Base-by-base conservation (phyloP, 2,329 filamentous ascomycete species). In the Teratosphaeriaceae sp. region DNA sequence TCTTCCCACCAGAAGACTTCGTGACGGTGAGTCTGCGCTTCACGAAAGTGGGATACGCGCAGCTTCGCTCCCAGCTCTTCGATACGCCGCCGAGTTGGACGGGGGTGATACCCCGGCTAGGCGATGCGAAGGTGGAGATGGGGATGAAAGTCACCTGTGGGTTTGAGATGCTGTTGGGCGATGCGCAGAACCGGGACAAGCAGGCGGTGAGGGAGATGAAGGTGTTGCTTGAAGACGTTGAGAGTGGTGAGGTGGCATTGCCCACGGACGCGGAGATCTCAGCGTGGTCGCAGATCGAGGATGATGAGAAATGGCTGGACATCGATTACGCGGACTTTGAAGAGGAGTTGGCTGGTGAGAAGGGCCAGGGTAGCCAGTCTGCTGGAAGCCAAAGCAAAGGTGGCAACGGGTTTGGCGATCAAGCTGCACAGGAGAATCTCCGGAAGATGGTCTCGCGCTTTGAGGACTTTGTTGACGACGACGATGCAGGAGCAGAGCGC, bases 371-470 rank as follows among this genome's bases (percentile, higher is more conserved):
- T 18, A 39, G 59, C 57, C 5, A 57, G 56, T n/a, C n/a, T 15
- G 35, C 4, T 13, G 9, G 15, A 3, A 20, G 18, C 23, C 13
- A 12, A 40, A 18, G 5, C 7, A 9, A 35, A 34, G 21, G 40
- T 30, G 22, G 48, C 3, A 47, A 51, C 3, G 66, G 63, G 0
- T 72, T 86, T 57, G 84, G 83, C 1, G 80, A 88, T 59, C 69
- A 75, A 3, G 72, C 71, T 19, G 78, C 82, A 0, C 81, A 89
- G 57, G 79, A 80, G 3, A 84, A 95, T 59, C 70, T 98, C 18
- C 82, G 84, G 42, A 90, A 90, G 58, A 95, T 97, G 61, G 92
- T 98, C 0, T 84, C 85, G 36, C 79, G 88, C n/a, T 97, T 98
- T 57, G 88, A 96, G 58, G 74, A 84, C 11, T 97, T 98, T 55